Conservation (phyloP, 2,329 filamentous ascomycete genomes). For the Ophiognomonia clavigignenti-juglandacearum region DNA sequence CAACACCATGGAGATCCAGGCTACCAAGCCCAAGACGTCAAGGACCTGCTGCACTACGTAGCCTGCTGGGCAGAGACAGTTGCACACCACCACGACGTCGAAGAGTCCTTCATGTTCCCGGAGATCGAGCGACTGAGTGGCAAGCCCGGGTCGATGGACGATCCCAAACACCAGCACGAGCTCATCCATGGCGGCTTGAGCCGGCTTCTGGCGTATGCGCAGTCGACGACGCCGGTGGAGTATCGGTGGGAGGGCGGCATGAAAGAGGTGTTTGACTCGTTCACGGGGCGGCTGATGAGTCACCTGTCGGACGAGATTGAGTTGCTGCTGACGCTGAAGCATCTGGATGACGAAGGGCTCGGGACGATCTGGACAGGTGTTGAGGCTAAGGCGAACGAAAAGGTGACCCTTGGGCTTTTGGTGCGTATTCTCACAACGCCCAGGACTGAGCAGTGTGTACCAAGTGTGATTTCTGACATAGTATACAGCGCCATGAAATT, state of each 20-base stretch:
- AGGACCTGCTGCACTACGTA: constrained; percentile 24
- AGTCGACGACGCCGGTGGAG: constrained; percentile 18
- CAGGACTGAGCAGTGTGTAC: no score
- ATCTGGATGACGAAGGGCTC: no score
- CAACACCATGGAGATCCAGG: constrained; percentile 4
- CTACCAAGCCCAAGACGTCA: constrained; percentile 7
- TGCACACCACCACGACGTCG: constrained; percentile 29
- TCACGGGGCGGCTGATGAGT: no score
- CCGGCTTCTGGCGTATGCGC: constrained; percentile 22
- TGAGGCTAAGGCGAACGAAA: no score
- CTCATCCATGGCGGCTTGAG: constrained; percentile 26
- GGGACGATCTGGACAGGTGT: no score
- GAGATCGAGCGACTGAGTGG: constrained; percentile 26
- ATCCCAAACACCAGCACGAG: constrained; percentile 28
- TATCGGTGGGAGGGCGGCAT: constrained; percentile 22
- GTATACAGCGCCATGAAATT: no score
- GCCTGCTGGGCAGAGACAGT: constrained; percentile 28
- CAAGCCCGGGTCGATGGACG: constrained; percentile 26
- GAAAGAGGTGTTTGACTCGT: no score
- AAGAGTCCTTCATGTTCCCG: constrained; percentile 31
- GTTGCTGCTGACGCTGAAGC: no score
- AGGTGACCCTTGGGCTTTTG: no score
- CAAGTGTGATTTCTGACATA: no score
- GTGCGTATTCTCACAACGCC: no score
- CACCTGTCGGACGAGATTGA: no score